Evolutionary conservation across 768 basidiomycete genomes (phyloP), one percentile per base, ranked within the genome.

Genomic region (Podaxis mareebaensis): DNA sequence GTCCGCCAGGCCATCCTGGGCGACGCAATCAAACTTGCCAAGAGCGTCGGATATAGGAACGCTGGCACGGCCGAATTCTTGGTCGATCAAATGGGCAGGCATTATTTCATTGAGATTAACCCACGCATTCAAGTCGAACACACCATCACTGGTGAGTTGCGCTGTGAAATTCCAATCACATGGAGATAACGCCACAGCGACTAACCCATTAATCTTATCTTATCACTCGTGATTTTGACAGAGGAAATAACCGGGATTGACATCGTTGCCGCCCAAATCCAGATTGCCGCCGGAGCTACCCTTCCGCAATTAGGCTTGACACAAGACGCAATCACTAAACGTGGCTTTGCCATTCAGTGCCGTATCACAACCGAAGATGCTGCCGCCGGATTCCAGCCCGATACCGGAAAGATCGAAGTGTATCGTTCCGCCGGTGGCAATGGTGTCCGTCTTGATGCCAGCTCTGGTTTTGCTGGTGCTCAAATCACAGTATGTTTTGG

Each of bases 191-290:
- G 52, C 38, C 22, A 33, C 38, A 12, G 2, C n/a, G 15, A 20
- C 33, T 17, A 38, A 36, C 42, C 33, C 44, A 51, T 39, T 51
- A 53, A 24, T 39, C 33, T 60, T 46, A 58, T 55, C 58, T 69
- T 42, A 67, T 51, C 57, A 2, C 33, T 33, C 8, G 8, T 33
- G 33, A 33, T 33, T 44, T 44, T 53, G 61, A 30, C 73, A 96
- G 97, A 99, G 91, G 96, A 98, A 74, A 99, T 99, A 71, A 99
- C 97, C 65, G 97, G 97, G 56, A 95, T 99, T 75, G 97, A 99
- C 73, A 96, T 99, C 66, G 95, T 99, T 44, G 97, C 97, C 60
- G 97, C 97, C 20, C 97, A 99, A 77, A 99, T 99, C 68, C 97
- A 99, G 79, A 98, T 99, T 70, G 96, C 96, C n/a, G 97, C 95